Evolutionary conservation across 192 early-diverging fungal genomes (phyloP), one percentile per base, ranked within the genome.

Genomic region (Coemansia erecta): DNA sequence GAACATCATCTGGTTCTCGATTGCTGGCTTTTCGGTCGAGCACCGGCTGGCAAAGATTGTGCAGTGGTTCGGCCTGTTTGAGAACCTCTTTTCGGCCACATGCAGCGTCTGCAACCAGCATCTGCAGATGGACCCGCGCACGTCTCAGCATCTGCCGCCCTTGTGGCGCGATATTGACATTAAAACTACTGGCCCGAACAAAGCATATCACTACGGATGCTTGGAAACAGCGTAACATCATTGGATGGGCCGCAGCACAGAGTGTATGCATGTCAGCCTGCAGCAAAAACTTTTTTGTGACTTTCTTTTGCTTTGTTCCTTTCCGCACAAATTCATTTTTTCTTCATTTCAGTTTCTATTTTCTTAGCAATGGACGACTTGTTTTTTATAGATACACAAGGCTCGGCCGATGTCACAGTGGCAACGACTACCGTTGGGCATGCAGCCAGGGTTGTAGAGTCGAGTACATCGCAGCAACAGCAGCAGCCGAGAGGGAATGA

Each of bases 101-200:
- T 78, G 75, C 52, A 72, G 69, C 42, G 66, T 68, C 11, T 78
- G 75, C 47, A 46, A 39, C 41, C 61, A 56, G 35, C 70, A 78
- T 56, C 49, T 78, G 47, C 75, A 78, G 56, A 78, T 71, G 37
- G 75, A 78, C 35, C 75, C 75, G 17, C 64, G 75, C 21, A 72
- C 75, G 11, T 72, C 69, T 10, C 75, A 78, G 54, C 61, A 68
- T n/a, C 52, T 78, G 39, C 75, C 75, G 31, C 75, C 75, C 17
- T 55, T 78, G 15, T 78, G 75, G 75, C 69, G 75, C 8, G 75
- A 70, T 44, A 57, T 66, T 22, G 69, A 68, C 22, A 58, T 58
- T 26, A 68, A 68, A 52, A 22, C 43, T 53, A 61, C 26, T 39
- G 59, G 60, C 3, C 53, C 65, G 8, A 67, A 66, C 58, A 65